A percentile compares a stretch with the other conserved stretches of the same genome.
phyloP scores from a whole-genome alignment of 2,329 filamentous ascomycete genomes.

The Fusarium dimerum region DNA sequence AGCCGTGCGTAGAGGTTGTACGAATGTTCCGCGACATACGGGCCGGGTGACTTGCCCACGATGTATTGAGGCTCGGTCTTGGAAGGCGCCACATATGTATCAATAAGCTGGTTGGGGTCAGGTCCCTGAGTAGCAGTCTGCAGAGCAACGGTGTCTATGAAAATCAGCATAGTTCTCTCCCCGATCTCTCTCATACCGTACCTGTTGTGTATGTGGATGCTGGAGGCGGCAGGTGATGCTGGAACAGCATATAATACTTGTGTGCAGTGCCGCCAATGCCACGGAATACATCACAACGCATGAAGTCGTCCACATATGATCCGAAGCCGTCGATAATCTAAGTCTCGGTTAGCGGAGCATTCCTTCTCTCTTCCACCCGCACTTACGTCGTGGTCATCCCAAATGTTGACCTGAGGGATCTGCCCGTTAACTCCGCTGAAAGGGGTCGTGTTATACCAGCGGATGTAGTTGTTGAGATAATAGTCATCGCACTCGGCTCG shows the following conservation, averaged over 20 bases:
- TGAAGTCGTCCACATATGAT: slow-evolving; percentile 91
- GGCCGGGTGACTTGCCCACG: slow-evolving; percentile 72
- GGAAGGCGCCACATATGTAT: slow-evolving; percentile 68
- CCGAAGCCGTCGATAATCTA: slow-evolving; percentile 91
- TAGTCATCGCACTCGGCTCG: slow-evolving; percentile 85
- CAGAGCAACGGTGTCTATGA: slow-evolving; percentile 25
- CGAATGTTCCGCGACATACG: slow-evolving; percentile 87
- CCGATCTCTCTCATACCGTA: slow-evolving; percentile 8
- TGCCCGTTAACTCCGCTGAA: slow-evolving; percentile 87
- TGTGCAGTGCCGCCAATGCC: slow-evolving; percentile 90
- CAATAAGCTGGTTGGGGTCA: slow-evolving; percentile 71
- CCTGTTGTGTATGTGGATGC: slow-evolving; percentile 73
- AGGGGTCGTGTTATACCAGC: slow-evolving; percentile 79
- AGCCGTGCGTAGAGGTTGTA: slow-evolving; percentile 84
- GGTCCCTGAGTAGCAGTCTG: slow-evolving; percentile 48
- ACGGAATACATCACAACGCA: slow-evolving; percentile 88
- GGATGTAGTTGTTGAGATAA: slow-evolving; percentile 87
- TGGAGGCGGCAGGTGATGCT: slow-evolving; percentile 88
- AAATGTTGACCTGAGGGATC: slow-evolving; percentile 95
- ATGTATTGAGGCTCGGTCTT: slow-evolving; percentile 72
- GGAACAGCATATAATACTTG: slow-evolving; percentile 98
- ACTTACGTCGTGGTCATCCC: slow-evolving; percentile 88
- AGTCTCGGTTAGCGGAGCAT: slow-evolving; percentile 40
- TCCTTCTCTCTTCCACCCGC: not conserved
- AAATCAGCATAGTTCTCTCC: slow-evolving; percentile 10